Evolutionary conservation across 192 early-diverging fungal genomes (phyloP).

Genomic region (Coemansia sp.): DNA sequence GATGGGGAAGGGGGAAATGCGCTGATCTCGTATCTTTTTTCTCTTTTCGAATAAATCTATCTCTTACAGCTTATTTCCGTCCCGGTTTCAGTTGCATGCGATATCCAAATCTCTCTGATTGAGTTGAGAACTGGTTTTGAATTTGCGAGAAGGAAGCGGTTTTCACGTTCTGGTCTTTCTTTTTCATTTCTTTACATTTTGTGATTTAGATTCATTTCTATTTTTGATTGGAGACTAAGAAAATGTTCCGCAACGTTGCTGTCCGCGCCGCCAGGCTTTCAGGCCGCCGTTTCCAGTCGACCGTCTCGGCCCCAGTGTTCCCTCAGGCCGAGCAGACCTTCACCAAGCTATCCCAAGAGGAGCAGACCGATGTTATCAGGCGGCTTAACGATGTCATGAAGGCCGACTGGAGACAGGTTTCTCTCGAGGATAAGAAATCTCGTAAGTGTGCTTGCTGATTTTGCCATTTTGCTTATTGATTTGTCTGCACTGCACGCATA

Average conservation of each 20-base stretch:
- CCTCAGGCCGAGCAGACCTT: constrained; percentile 58
- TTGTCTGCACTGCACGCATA: neutral
- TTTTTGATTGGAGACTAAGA: neutral
- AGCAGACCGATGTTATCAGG: constrained; percentile 82
- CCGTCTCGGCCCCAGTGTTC: constrained; percentile 36
- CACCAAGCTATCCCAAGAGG: constrained; percentile 69
- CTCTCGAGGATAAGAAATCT: constrained; percentile 94
- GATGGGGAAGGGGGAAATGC: neutral
- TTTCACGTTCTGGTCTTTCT: neutral
- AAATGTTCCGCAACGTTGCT: constrained; percentile 66
- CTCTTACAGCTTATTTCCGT: neutral
- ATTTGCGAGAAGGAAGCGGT: neutral
- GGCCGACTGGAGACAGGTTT: constrained; percentile 92
- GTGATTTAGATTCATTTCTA: constrained; percentile 13
- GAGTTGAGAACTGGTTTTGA: neutral
- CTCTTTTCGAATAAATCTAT: neutral
- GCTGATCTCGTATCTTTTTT: constrained; percentile 1
- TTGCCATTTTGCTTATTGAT: neutral
- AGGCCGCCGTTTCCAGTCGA: constrained; percentile 67
- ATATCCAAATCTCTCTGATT: neutral
- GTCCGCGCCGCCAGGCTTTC: constrained; percentile 55
- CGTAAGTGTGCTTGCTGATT: constrained; percentile 33
- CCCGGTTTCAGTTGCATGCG: neutral
- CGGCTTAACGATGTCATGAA: constrained; percentile 83
- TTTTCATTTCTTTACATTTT: constrained; percentile 2